Conservation (phyloP, 352 stramenopile genomes). For the Aphanomyces euteiches region DNA sequence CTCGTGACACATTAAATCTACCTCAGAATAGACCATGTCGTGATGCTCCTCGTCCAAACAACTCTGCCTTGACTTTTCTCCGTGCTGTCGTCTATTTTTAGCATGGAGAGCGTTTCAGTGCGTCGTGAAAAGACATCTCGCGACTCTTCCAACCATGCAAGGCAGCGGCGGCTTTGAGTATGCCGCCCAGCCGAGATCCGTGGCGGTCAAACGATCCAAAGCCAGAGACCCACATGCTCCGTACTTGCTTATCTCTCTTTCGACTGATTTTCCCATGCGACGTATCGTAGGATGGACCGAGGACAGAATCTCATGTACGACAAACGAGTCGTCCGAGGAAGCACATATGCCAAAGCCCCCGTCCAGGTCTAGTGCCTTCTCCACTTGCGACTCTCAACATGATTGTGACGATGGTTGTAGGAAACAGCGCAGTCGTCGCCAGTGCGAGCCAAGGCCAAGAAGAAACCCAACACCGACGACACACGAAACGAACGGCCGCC, state of each 20-base stretch:
- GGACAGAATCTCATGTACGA: constrained; percentile 94
- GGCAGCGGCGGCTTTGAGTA: constrained; percentile 63
- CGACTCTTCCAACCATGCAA: constrained; percentile 22
- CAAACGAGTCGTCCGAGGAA: constrained; percentile 89
- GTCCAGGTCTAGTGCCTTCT: constrained; percentile 31
- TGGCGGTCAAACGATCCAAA: constrained; percentile 72
- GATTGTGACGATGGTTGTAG: constrained; percentile 31
- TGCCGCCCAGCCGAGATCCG: constrained; percentile 57
- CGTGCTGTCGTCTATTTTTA: no score
- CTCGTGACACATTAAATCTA: not conserved
- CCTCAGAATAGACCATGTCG: no score
- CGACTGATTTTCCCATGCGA: not conserved
- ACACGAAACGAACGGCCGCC: constrained; percentile 43
- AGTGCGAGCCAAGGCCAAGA: constrained; percentile 31
- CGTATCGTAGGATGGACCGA: constrained; percentile 13
- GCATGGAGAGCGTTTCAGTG: no score
- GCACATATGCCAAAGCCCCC: constrained; percentile 83
- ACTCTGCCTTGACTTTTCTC: no score
- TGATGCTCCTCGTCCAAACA: no score
- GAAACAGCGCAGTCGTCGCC: constrained; percentile 40
- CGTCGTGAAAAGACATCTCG: not conserved
- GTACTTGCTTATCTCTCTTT: constrained; percentile 33
- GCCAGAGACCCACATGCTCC: constrained; percentile 36
- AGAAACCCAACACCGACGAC: constrained; percentile 29
- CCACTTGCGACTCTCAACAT: constrained; percentile 17